Evolutionary conservation across 352 stramenopile species (phyloP).

Genomic region (Plasmopara muralis): DNA sequence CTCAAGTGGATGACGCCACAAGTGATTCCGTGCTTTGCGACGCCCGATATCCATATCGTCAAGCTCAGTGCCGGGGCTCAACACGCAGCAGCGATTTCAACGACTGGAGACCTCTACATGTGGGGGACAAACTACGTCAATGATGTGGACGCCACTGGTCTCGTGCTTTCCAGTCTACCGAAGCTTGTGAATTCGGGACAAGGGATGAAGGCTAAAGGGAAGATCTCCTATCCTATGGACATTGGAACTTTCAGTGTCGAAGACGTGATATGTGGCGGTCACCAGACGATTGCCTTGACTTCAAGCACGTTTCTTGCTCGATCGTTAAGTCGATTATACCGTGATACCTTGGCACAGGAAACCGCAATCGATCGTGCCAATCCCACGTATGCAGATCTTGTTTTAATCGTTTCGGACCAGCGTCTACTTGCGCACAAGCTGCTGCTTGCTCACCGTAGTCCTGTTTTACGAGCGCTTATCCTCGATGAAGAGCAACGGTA

Average conservation of each 20-base stretch:
- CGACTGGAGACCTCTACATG: conserved; percentile 85
- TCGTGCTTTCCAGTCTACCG: conserved; percentile 15
- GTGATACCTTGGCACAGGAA: conserved; percentile 7
- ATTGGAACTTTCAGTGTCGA: conserved; percentile 35
- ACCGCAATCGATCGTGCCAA: not conserved
- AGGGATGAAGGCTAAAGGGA: not conserved
- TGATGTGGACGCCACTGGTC: not conserved
- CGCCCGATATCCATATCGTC: conserved; percentile 26
- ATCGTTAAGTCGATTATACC: conserved; percentile 33
- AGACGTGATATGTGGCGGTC: conserved; percentile 44
- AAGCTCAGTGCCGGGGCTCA: conserved; percentile 78
- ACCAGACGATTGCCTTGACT: conserved; percentile 37
- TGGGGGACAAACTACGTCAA: conserved; percentile 52
- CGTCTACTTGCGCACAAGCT: conserved; percentile 45
- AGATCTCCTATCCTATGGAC: not conserved
- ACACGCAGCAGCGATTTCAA: conserved; percentile 85
- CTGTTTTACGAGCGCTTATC: conserved; percentile 48
- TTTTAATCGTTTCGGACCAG: conserved; percentile 39
- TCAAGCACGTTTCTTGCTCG: conserved; percentile 44
- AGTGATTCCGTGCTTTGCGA: conserved; percentile 36
- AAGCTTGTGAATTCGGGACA: conserved; percentile 22
- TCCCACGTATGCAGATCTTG: conserved; percentile 27
- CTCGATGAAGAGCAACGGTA: conserved; percentile 36
- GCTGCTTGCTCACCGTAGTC: conserved; percentile 48
- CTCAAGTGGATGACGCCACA: conserved; percentile 43